Base-by-base conservation (phyloP, 139 green algal genomes). In the Dunaliella primolecta region DNA sequence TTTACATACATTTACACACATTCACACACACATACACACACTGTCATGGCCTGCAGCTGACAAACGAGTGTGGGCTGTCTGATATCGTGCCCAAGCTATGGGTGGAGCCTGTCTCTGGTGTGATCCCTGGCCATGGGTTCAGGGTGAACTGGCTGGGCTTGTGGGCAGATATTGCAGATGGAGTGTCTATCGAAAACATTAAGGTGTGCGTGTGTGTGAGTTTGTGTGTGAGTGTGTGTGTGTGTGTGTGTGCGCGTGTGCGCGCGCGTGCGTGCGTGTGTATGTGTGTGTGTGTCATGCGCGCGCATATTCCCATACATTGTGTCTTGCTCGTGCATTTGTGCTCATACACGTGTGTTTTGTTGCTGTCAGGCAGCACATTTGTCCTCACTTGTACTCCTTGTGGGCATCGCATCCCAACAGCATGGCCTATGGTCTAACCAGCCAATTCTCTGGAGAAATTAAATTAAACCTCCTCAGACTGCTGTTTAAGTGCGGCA, bases 71-170 rank as follows among this genome's bases (percentile, higher is more conserved):
- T 79, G 85, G 85, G 29, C 37, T 89, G 34, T 75, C 78, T 55
- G 55, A 74, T 29, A 87, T 87, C 31, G 84, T 88, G 37, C 88
- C 88, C 38, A 86, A 84, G 74, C 81, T 90, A 78, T 92, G 89
- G 86, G 75, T 90, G 38, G 86, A 92, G 79, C 86, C 84, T 24
- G 36, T 90, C 31, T n/a, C 75, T 74, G 86, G 86, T 23, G 82
- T 92, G 35, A 85, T 89, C 74, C 84, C 86, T n/a, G 83, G 86
- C 70, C 79, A 84, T 25, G 89, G 87, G 35, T 90, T 89, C 78
- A 88, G 85, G 83, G 82, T 91, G 34, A 83, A 91, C 64, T 93
- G 89, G 87, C 84, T 90, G 34, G 87, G 85, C 29, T 76, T 93
- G 77, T 93, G 89, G 87, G 82, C 81, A 1, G 85, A 91, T 46